A percentile compares a stretch with the other conserved stretches of the same genome.
These are phyloP conservation scores for Geotrichum carabidarum DNA, from an alignment of 1,139 yeast species.

Conservation along the genomic window DNA sequence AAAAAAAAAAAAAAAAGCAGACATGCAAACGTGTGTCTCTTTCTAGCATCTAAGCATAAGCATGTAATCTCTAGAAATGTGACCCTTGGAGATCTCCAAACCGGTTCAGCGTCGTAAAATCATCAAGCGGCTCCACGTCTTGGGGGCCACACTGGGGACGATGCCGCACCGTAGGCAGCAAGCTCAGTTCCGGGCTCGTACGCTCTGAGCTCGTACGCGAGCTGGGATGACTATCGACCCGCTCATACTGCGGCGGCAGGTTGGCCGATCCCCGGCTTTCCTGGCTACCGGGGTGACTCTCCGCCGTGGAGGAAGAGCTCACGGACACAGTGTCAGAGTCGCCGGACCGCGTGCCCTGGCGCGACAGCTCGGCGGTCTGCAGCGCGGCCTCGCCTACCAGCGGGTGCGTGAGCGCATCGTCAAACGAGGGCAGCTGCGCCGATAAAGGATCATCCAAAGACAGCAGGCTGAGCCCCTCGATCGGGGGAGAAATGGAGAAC, in stretches of 20 bases:
- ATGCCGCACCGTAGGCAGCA: background rate
- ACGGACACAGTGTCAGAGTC: no score
- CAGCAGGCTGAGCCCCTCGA: conserved; percentile 1
- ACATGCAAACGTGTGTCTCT: background rate
- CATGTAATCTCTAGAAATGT: background rate
- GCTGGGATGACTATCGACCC: background rate
- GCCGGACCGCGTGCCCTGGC: no score
- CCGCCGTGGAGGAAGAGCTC: no score
- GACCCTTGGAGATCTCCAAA: background rate
- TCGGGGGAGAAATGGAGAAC: background rate
- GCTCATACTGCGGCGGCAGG: background rate
- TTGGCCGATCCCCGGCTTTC: no score
- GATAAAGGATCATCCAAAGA: conserved; percentile 9
- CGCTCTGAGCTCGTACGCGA: background rate
- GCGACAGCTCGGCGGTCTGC: background rate
- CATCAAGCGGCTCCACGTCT: background rate
- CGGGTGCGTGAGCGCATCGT: conserved; percentile 24
- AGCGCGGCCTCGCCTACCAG: conserved; percentile 5
- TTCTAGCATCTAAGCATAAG: background rate
- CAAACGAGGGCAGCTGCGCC: conserved; percentile 31
- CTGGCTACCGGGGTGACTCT: no score
- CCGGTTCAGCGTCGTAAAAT: conserved; percentile 4
- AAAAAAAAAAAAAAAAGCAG: background rate
- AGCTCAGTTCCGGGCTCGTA: background rate
- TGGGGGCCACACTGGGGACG: background rate